Evolutionary conservation across 306 rosid genomes (phyloP).

Genomic region (cucumber (Cucumis sativus)): Cucumber_9930_V3 NC_026657.2:40511001-40511500

Average conservation of each 20-base stretch:
- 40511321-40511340: background rate
- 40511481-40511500: background rate
- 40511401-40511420: background rate
- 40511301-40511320: background rate
- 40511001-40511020: constrained; percentile 83
- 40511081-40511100: constrained; percentile 86
- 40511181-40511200: constrained; percentile 1
- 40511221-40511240: constrained; percentile 79
- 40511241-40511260: constrained; percentile 76
- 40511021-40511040: constrained; percentile 85
- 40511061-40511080: constrained; percentile 66
- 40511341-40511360: background rate
- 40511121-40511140: background rate
- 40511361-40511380: background rate
- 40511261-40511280: constrained; percentile 65
- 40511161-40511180: background rate
- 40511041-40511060: constrained; percentile 94
- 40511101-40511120: constrained; percentile 46
- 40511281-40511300: constrained; percentile 16
- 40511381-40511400: background rate
- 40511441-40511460: background rate
- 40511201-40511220: constrained; percentile 3
- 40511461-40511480: background rate
- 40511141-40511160: background rate
- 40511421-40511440: background rate